Evolutionary conservation across 1,139 yeast species (phyloP).

Genomic region (Diutina rugosa): DNA sequence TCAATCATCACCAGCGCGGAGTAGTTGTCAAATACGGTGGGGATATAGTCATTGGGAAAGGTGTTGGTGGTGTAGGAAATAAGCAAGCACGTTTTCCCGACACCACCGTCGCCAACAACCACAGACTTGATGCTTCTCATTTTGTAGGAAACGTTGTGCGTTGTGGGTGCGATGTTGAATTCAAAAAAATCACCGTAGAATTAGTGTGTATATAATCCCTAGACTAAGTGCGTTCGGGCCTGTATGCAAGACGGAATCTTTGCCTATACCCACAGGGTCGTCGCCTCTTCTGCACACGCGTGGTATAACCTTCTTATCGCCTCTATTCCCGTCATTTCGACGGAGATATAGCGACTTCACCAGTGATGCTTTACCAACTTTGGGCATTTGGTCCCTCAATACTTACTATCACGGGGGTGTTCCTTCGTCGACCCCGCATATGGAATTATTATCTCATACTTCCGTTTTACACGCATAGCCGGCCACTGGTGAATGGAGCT

Average conservation of each 20-base stretch:
- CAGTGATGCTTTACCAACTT: too few relatives aligned
- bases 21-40: constrained; percentile 87
- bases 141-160: background rate
- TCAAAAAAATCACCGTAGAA: background rate
- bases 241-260: background rate
- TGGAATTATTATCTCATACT: background rate
- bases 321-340: background rate
- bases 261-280: background rate
- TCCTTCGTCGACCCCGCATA: background rate
- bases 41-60: constrained; percentile 91
- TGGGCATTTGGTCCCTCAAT: background rate
- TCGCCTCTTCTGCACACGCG: background rate
- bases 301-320: background rate
- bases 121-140: constrained; percentile 94
- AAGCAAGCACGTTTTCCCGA: constrained; percentile 83
- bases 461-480: background rate
- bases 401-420: background rate
- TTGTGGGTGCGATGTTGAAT: background rate
- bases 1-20: constrained; percentile 80
- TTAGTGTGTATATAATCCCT: background rate
- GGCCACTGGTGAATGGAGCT: background rate
- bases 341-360: too few relatives aligned
- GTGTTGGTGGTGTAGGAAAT: constrained; percentile 89
- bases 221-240: background rate
- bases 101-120: constrained; percentile 96